These are phyloP conservation scores for Fusarium verticillioides DNA, from an alignment of 2,329 filamentous ascomycete genomes.

Conservation along the genomic window DNA sequence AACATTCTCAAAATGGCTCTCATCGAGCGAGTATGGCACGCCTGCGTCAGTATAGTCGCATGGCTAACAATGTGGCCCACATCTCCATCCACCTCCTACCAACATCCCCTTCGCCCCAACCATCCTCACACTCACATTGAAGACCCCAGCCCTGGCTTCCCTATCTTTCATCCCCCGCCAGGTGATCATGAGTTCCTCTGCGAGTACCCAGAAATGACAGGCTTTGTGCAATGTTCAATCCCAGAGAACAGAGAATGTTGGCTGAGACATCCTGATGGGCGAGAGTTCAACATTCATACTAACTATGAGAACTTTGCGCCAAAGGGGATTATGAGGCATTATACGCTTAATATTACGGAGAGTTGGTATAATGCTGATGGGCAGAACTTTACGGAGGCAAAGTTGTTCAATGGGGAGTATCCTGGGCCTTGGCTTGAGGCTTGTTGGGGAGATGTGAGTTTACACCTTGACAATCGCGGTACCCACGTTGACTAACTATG, in stretches of 20 bases:
- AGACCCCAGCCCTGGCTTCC: not conserved
- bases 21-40: slow-evolving; percentile 32
- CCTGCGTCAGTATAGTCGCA: slow-evolving; percentile 27
- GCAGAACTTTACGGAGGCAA: slow-evolving; percentile 29
- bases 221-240: slow-evolving; percentile 39
- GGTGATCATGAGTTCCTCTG: slow-evolving; percentile 38
- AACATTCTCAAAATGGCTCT: slow-evolving; percentile 27
- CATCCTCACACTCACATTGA: slow-evolving; percentile 1
- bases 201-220: slow-evolving; percentile 42
- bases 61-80: slow-evolving; percentile 36
- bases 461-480: fast-evolving
- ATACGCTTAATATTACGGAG: slow-evolving; percentile 35
- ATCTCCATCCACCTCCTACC: not conserved
- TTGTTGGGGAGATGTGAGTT: slow-evolving; percentile 44
- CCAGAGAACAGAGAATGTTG: slow-evolving; percentile 43
- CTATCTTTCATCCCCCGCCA: slow-evolving; percentile 25
- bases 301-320: slow-evolving; percentile 43
- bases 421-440: slow-evolving; percentile 46
- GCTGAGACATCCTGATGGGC: slow-evolving; percentile 37
- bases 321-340: slow-evolving; percentile 32
- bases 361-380: slow-evolving; percentile 38
- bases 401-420: slow-evolving; percentile 43
- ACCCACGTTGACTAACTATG: fast-evolving
- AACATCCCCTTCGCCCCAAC: slow-evolving; percentile 13
- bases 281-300: slow-evolving; percentile 43